These are phyloP conservation scores for Sordariomycetes sp. DNA, from an alignment of 2,329 filamentous ascomycete genomes.

Conservation along the genomic window DNA sequence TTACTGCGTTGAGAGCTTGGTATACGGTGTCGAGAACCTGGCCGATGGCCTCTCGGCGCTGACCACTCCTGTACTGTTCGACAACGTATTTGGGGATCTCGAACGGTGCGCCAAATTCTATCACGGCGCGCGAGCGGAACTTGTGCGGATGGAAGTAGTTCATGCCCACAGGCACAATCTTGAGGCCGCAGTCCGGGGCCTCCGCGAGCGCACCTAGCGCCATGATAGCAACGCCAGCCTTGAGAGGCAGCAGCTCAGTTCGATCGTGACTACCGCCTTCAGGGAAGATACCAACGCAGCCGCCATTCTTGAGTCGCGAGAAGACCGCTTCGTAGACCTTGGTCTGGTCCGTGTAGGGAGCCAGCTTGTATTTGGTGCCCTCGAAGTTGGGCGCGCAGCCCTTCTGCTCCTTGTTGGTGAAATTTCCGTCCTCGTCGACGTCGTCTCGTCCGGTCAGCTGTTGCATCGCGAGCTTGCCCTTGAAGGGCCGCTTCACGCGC, in stretches of 20 bases:
- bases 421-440: conserved; percentile 55
- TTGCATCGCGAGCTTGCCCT: conserved; percentile 60
- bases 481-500: conserved; percentile 80
- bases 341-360: conserved; percentile 89
- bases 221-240: conserved; percentile 97
- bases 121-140: conserved; percentile 88
- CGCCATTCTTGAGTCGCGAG: conserved; percentile 67
- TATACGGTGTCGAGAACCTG: conserved; percentile 80
- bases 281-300: conserved; percentile 93
- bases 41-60: conserved; percentile 79
- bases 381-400: conserved; percentile 53
- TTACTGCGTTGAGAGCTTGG: conserved; percentile 76
- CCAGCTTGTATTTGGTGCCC: conserved; percentile 77
- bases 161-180: conserved; percentile 96
- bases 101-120: conserved; percentile 88
- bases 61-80: conserved; percentile 72
- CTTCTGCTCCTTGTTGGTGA: conserved; percentile 44
- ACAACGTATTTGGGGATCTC: conserved; percentile 77
- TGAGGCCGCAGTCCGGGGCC: conserved; percentile 77
- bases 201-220: conserved; percentile 82
- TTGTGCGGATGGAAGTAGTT: conserved; percentile 99
- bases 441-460: conserved; percentile 79
- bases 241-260: conserved; percentile 81
- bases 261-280: conserved; percentile 95
- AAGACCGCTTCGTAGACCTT: conserved; percentile 93